These are phyloP conservation scores for Aristolochia contorta DNA, from an alignment of 164 flowering plant genomes.

Conservation along the genomic window DNA sequence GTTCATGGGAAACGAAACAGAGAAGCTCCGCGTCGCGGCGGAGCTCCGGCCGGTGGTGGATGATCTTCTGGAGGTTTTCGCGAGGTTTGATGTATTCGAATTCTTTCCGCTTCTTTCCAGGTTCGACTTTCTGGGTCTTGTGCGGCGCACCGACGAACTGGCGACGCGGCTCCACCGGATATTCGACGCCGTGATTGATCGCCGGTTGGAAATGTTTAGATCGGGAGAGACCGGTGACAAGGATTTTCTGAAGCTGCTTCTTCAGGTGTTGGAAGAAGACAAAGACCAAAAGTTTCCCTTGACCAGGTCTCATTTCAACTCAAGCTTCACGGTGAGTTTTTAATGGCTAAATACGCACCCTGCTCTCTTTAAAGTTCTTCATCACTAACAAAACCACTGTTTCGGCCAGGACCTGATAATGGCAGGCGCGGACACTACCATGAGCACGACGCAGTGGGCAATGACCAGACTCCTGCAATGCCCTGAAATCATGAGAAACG, in stretches of 20 bases:
- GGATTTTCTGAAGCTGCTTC: conserved; percentile 3
- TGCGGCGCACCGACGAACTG: conserved; percentile 5
- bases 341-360: too few species aligned
- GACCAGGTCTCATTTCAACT: neutral
- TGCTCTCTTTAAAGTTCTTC: too few species aligned
- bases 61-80: conserved; percentile 3
- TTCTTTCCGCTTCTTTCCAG: conserved; percentile 16
- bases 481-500: conserved; percentile 4
- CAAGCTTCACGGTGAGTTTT: neutral
- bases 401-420: conserved; percentile 10
- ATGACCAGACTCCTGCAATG: conserved; percentile 11
- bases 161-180: conserved; percentile 1
- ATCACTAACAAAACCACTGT: too few species aligned
- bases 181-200: conserved; percentile 5
- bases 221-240: neutral
- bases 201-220: neutral
- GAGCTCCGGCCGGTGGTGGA: conserved; percentile 8
- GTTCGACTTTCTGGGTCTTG: conserved; percentile 28
- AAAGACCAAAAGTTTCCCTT: neutral
- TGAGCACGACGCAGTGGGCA: conserved; percentile 14
- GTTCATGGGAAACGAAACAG: conserved; percentile 3
- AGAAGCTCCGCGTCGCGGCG: neutral
- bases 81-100: conserved; percentile 20
- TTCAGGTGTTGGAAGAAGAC: neutral
- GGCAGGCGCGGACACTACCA: conserved; percentile 4